Evolutionary conservation across 306 rosid genomes (phyloP), one percentile per base, ranked within the genome.

Genomic region (Oemleria cerasiformis): DNA sequence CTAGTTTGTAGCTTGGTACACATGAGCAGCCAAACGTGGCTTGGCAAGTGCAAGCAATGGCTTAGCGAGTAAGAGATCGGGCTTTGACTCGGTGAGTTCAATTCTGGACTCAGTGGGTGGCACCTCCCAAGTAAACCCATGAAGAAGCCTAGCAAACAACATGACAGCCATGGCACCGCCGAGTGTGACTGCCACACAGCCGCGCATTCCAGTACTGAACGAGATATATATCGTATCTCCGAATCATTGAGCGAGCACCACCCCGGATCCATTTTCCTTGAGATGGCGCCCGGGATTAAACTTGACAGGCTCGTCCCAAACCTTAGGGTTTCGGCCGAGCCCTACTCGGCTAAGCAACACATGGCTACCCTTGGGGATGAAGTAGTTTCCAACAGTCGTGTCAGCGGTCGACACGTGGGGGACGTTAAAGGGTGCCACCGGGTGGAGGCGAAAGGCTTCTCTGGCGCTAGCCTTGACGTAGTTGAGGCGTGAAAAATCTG

Each of bases 331-430:
- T 20, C 73, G 67, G 2, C 81, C 81, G 1, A 82, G 76, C 1
- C 56, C 85, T 2, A 42, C 6, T 72, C 87, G 78, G n/a, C 83
- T 75, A 0, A 85, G n/a, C 4, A 85, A 0, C 54, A 84, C 77
- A 8, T 75, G 81, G 21, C 87, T 80, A 7, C 82, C 87, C 19
- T 81, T 81, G 16, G 81, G 83, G 47, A 81, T 81, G n/a, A 75
- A 44, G 78, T 84, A 68, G n/a, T 57, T 39, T 3, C 38, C 65
- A 6, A 84, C 68, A 0, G 36, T 19, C 2, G 60, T 38, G 42
- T 86, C 87, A 0, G 25, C 19, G 55, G 41, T 63, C 0, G 75
- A 6, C 5, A 86, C 77, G 41, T 83, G 82, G 1, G 90, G 86
- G 44, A 43, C 7, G 17, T 38, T 76, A 3, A 83, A 81, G 19